These are phyloP conservation scores for Rubia peregrina DNA, from an alignment of 305 asterid genomes.

Conservation along the genomic window DNA sequence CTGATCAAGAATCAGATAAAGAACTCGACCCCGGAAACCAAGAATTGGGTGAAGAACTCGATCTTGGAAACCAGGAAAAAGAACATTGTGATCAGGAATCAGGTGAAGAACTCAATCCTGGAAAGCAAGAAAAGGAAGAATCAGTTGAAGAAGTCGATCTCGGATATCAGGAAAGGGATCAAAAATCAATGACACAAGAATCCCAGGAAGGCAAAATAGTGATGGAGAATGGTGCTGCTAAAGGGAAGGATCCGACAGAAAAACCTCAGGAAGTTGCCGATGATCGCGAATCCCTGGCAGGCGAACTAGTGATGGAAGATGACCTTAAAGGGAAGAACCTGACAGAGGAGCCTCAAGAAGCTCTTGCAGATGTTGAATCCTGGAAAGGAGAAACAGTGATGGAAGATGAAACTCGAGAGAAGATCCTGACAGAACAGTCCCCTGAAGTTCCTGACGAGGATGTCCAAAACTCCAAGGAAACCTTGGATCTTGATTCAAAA, in stretches of 20 bases:
- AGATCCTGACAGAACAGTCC: neutral
- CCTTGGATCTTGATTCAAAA: neutral
- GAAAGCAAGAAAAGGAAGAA: no score
- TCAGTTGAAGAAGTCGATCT: neutral
- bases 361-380: conserved; percentile 16
- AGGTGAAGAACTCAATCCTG: no score
- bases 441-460: neutral
- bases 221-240: neutral
- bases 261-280: conserved; percentile 18
- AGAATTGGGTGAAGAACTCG: no score
- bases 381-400: neutral
- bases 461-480: conserved; percentile 12
- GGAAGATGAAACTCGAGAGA: neutral
- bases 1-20: neutral
- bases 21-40: neutral
- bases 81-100: neutral
- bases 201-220: neutral
- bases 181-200: neutral
- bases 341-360: conserved; percentile 20
- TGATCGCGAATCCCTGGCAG: conserved; percentile 13
- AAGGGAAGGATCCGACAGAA: conserved; percentile 17
- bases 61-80: no score
- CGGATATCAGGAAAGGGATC: neutral
- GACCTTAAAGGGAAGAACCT: conserved; percentile 2
- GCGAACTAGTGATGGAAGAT: neutral